Evolutionary conservation across 2,329 filamentous ascomycete genomes (phyloP).

Genomic region (Alternaria metachromatica): DNA sequence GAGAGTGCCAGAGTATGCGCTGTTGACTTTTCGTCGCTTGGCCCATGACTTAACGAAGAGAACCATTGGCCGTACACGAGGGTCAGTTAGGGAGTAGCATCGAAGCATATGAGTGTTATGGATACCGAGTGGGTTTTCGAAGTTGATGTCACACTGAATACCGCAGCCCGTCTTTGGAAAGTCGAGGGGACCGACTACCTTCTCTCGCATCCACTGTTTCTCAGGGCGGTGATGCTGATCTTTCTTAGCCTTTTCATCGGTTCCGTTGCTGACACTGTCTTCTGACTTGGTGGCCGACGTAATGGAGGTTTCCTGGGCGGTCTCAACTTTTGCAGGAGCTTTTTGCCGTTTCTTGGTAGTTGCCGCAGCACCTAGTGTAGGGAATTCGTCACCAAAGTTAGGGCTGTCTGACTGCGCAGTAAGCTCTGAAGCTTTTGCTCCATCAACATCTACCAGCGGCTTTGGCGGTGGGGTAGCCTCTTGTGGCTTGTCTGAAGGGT

Average conservation of each 20-base stretch:
- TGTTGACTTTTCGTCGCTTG: constrained; percentile 84
- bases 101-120: constrained; percentile 84
- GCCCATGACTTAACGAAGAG: constrained; percentile 93
- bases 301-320: constrained; percentile 15
- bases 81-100: constrained; percentile 81
- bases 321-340: constrained; percentile 4
- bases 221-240: constrained; percentile 32
- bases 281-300: constrained; percentile 18
- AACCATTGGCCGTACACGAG: constrained; percentile 77
- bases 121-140: constrained; percentile 80
- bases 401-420: constrained; percentile 12
- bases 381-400: constrained; percentile 6
- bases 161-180: constrained; percentile 78
- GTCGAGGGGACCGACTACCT: constrained; percentile 65
- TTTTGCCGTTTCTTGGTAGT: constrained; percentile 5
- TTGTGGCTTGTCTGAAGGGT: constrained; percentile 28
- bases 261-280: constrained; percentile 8
- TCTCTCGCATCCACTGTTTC: constrained; percentile 55
- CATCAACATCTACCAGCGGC: constrained; percentile 14
- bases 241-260: constrained; percentile 4
- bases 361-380: constrained; percentile 4
- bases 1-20: constrained; percentile 82
- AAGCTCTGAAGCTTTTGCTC: constrained; percentile 11
- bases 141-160: constrained; percentile 93
- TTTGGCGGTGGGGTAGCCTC: constrained; percentile 20